Base-by-base conservation (phyloP, 495 filamentous ascomycete genomes). In the Penicillium pulvis region DNA sequence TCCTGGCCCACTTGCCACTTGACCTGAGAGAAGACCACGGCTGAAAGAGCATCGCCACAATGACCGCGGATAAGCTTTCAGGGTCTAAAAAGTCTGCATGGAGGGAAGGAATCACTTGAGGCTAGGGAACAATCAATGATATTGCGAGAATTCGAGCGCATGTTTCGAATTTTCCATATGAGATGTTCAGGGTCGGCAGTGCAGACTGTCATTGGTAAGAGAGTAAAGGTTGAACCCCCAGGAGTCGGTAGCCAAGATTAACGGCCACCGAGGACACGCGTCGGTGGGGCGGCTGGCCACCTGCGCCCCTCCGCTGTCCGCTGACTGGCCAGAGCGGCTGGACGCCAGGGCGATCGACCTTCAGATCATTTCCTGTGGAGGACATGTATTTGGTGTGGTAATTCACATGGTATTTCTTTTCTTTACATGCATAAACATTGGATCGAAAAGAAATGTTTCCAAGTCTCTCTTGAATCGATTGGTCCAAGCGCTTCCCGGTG, bases 321-420 rank as follows among this genome's bases (percentile, higher is more conserved):
- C 53, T 69, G 56, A 67, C 48, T 69, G 64, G 67, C 36, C 47
- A 51, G 56, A 17, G 55, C 60, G 60, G 63, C 58, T 66, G 63
- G 59, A 58, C 49, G 52, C 59, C 52, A 58, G 62, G 51, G 43
- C 51, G 66, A 67, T 69, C 64, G 58, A 59, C 59, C 57, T 58
- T 63, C 55, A 58, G 47, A 65, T 68, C 62, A 65, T 68, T 66
- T 68, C 60, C 60, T 49, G 47, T 31, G 45, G 19, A 52, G 26
- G 20, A 12, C 9, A 6, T 19, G 47, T 30, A 35, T 20, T 24
- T 23, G n/a, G 16, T 10, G 42, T 17, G 42, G n/a, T 17, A 20
- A 20, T 45, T 41, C 11, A 41, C n/a, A 41, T 7, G 4, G 28
- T 28, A 28, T 28, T 28, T 1, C 28, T 41, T 41, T 41, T 41